A percentile compares a stretch with the other conserved stretches of the same genome.
Conservation (phyloP, 495 filamentous ascomycete species). For the Penicillium paxilli region DNA sequence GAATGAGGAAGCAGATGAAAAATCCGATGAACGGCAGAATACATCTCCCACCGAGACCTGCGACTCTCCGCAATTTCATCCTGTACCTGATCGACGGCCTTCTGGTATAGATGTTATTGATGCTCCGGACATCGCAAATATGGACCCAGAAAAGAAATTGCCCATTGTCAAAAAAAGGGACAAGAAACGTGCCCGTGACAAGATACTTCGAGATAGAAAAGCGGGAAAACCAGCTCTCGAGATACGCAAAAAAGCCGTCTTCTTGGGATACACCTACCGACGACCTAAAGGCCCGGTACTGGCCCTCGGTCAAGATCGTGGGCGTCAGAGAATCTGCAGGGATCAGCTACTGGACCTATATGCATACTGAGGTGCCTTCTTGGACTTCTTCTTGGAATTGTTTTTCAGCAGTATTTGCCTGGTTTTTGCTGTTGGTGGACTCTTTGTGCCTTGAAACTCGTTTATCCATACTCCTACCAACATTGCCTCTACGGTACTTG, state of each 20-base stretch:
- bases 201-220: conserved; percentile 69
- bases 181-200: conserved; percentile 74
- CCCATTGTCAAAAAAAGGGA: conserved; percentile 45
- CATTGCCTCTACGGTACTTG: background rate
- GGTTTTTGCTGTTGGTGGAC: background rate
- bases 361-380: conserved; percentile 9
- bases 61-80: background rate
- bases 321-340: conserved; percentile 26
- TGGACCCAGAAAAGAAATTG: conserved; percentile 13
- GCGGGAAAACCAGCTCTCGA: conserved; percentile 67
- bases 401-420: too few species aligned
- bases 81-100: background rate
- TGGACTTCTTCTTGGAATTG: background rate
- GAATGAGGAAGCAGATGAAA: conserved; percentile 12
- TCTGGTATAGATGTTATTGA: background rate
- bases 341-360: conserved; percentile 31
- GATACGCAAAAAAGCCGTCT: conserved; percentile 75
- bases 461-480: background rate
- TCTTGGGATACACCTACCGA: conserved; percentile 88
- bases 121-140: background rate
- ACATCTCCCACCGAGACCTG: conserved; percentile 1
- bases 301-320: conserved; percentile 33
- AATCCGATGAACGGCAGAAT: conserved; percentile 8
- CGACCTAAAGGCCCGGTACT: conserved; percentile 47
- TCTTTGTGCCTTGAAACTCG: background rate